These are phyloP conservation scores for Phoenix dactylifera DNA, from an alignment of 176 grass and related monocot genomes.

Conservation along the genomic window DNA sequence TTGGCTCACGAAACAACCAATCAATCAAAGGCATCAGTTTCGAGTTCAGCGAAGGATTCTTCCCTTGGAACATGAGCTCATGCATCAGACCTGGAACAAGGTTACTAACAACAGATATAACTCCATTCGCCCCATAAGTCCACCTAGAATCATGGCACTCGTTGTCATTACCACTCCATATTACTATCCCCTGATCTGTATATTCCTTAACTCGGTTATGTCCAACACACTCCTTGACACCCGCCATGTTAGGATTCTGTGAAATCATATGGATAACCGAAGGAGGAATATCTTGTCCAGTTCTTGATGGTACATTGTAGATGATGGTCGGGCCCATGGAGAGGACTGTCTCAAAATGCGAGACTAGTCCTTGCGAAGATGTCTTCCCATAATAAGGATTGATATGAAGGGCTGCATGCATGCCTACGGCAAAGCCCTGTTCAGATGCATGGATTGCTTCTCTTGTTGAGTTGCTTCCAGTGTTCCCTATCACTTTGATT, in stretches of 20 bases:
- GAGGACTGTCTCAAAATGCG: slow-evolving; percentile 72
- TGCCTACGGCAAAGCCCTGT: slow-evolving; percentile 80
- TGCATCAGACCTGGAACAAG: slow-evolving; percentile 73
- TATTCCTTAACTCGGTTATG: slow-evolving; percentile 60
- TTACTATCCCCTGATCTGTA: slow-evolving; percentile 47
- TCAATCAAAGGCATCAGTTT: slow-evolving; percentile 62
- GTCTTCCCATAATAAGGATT: slow-evolving; percentile 98
- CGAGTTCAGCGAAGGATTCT: slow-evolving; percentile 37
- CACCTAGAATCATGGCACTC: slow-evolving; percentile 80
- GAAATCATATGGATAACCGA: slow-evolving; percentile 43
- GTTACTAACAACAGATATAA: slow-evolving; percentile 70
- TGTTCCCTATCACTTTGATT: slow-evolving; percentile 94
- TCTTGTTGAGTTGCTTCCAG: slow-evolving; percentile 87
- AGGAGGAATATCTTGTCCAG: slow-evolving; percentile 72
- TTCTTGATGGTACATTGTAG: slow-evolving; percentile 75
- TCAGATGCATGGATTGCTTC: slow-evolving; percentile 86
- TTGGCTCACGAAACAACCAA: slow-evolving; percentile 73
- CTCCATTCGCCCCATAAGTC: slow-evolving; percentile 56
- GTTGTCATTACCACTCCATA: slow-evolving; percentile 73
- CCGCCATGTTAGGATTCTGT: slow-evolving; percentile 50
- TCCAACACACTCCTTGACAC: slow-evolving; percentile 79
- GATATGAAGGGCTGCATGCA: slow-evolving; percentile 95
- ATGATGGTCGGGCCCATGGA: slow-evolving; percentile 80
- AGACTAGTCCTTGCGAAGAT: slow-evolving; percentile 50
- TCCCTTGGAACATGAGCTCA: slow-evolving; percentile 49